Percentiles rank a stretch among this genome's conserved stretches.
Evolutionary conservation across 2,329 filamentous ascomycete species (phyloP).

Genomic region (Fragosphaeria purpurea): DNA sequence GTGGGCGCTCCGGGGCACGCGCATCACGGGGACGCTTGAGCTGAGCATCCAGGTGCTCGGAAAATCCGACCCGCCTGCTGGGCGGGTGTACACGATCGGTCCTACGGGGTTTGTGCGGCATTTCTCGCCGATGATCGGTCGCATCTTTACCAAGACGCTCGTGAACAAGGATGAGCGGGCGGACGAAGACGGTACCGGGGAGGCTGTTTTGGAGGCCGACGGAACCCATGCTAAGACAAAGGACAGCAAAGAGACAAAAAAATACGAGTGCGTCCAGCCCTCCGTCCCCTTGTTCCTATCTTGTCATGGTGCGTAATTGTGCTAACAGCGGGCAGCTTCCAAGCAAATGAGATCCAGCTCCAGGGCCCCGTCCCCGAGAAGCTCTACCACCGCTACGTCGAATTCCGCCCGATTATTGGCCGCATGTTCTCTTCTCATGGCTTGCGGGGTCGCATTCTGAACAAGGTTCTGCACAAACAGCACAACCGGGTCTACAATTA

Average conservation of each 20-base stretch:
- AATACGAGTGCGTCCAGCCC: slow-evolving; percentile 59
- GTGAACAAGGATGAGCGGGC: slow-evolving; percentile 50
- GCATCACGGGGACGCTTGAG: slow-evolving; percentile 60
- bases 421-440: slow-evolving; percentile 77
- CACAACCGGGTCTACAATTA: slow-evolving; percentile 86
- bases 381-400: slow-evolving; percentile 86
- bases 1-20: slow-evolving; percentile 49
- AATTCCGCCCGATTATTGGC: slow-evolving; percentile 83
- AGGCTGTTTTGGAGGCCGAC: slow-evolving; percentile 22
- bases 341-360: slow-evolving; percentile 85
- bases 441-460: slow-evolving; percentile 67
- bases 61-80: slow-evolving; percentile 58
- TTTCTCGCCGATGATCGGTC: slow-evolving; percentile 79
- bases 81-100: slow-evolving; percentile 67
- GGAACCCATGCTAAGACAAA: slow-evolving; percentile 12
- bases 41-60: slow-evolving; percentile 73
- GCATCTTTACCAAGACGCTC: slow-evolving; percentile 59
- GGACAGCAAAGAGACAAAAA: slow-evolving; percentile 39
- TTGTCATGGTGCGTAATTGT: too few relatives aligned
- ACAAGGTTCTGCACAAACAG: slow-evolving; percentile 81
- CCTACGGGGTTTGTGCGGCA: slow-evolving; percentile 71
- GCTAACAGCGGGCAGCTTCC: slow-evolving; percentile 51
- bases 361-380: slow-evolving; percentile 68
- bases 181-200: slow-evolving; percentile 23
- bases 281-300: neutral